These are phyloP conservation scores for Pugionium dolabratum DNA, from an alignment of 345 rosid genomes.

Conservation along the genomic window DNA sequence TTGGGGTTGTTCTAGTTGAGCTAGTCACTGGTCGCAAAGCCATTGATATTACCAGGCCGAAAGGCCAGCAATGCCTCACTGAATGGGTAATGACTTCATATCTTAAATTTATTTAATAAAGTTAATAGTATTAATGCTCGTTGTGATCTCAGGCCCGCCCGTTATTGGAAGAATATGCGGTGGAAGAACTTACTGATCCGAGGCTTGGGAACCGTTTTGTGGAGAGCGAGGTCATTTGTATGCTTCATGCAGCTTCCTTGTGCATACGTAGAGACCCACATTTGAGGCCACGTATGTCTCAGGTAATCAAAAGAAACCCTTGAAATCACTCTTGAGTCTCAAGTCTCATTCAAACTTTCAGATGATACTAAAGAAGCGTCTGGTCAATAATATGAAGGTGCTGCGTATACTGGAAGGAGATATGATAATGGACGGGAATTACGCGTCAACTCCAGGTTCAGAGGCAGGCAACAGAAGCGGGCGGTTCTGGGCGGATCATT, in stretches of 20 bases:
- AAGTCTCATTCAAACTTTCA: conserved; percentile 12
- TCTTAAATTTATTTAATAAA: conserved; percentile 2
- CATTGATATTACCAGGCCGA: conserved; percentile 83
- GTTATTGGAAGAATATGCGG: conserved; percentile 77
- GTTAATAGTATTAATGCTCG: conserved; percentile 21
- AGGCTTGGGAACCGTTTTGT: conserved; percentile 54
- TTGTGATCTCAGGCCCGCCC: conserved; percentile 78
- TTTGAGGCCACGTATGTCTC: conserved; percentile 95
- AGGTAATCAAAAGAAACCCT: conserved; percentile 51
- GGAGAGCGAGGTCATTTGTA: conserved; percentile 84
- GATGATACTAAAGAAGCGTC: conserved; percentile 16
- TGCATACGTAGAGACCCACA: conserved; percentile 90
- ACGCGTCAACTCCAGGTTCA: conserved; percentile 65
- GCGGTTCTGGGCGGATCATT: conserved; percentile 71
- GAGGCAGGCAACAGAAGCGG: conserved; percentile 86
- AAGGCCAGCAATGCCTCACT: conserved; percentile 96
- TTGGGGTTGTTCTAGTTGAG: conserved; percentile 95
- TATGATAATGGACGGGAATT: conserved; percentile 67
- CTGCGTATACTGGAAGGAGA: conserved; percentile 96
- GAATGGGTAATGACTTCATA: conserved; percentile 74
- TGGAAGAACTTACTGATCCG: conserved; percentile 85
- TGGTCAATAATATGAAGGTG: conserved; percentile 52
- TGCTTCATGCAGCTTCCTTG: conserved; percentile 93
- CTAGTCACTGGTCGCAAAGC: conserved; percentile 97
- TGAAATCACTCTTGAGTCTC: background rate